Conservation (phyloP, 345 rosid species). For the Sisymbrium altissimum region DNA sequence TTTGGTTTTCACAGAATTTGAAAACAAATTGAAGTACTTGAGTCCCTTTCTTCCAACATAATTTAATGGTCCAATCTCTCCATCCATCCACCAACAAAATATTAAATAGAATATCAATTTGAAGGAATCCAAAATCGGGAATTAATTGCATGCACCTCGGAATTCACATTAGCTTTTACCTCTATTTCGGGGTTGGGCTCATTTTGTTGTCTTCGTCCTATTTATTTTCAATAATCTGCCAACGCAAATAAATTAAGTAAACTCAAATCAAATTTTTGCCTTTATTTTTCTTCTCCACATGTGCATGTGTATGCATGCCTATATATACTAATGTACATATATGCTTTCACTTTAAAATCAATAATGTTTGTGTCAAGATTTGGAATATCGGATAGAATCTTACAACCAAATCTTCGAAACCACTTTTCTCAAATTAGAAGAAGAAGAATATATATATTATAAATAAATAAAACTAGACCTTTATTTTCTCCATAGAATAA, state of each 20-base stretch:
- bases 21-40: background rate
- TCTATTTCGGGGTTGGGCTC: conserved; percentile 10
- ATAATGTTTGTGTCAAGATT: background rate
- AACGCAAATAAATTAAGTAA: background rate
- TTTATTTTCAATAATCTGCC: conserved; percentile 32
- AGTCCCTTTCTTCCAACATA: conserved; percentile 7
- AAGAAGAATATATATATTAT: background rate
- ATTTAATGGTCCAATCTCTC: conserved; percentile 7
- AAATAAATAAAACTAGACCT: background rate
- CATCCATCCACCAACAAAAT: conserved; percentile 17
- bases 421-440: conserved; percentile 7
- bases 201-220: conserved; percentile 9
- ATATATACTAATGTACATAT: background rate
- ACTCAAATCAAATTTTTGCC: background rate
- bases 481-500: background rate
- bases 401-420: conserved; percentile 4
- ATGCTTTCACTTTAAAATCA: conserved; percentile 13
- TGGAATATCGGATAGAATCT: conserved; percentile 21
- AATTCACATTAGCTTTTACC: conserved; percentile 22
- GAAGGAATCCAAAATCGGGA: conserved; percentile 1
- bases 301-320: conserved; percentile 22
- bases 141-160: conserved; percentile 31
- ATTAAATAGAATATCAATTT: conserved; percentile 21
- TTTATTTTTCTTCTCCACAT: conserved; percentile 6
- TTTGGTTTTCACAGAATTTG: background rate